Percentiles rank a stretch among this genome's conserved stretches.
Conservation (phyloP, 257 asterid genomes). For the Jasminum sambac region DNA sequence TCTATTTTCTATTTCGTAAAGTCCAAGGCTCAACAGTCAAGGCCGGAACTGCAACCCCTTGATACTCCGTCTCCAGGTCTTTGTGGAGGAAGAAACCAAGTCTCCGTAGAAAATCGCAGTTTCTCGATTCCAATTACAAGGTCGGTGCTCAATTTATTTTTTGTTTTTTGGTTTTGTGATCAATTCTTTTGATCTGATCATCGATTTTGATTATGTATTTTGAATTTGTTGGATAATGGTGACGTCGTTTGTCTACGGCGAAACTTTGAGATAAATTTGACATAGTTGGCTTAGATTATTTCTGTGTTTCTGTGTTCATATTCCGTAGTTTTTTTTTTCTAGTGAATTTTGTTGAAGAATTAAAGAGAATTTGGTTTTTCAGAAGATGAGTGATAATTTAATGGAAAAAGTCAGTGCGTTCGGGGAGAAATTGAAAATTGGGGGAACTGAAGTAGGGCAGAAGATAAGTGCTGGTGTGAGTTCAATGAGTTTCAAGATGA, state of each 20-base stretch:
- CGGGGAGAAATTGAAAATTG: conserved; percentile 92
- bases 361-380: not conserved
- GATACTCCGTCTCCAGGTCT: not conserved
- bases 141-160: not conserved
- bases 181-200: not conserved
- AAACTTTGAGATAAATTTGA: not conserved
- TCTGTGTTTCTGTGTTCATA: not conserved
- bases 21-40: not conserved
- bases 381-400: conserved; percentile 92
- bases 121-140: not conserved
- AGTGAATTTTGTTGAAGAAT: conserved; percentile 4
- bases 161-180: not conserved
- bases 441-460: conserved; percentile 91
- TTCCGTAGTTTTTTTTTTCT: not conserved
- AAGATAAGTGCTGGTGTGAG: conserved; percentile 90
- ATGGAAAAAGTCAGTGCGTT: conserved; percentile 89
- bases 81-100: not conserved
- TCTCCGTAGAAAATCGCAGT: not conserved
- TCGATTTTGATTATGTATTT: not conserved
- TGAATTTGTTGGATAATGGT: not conserved
- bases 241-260: not conserved
- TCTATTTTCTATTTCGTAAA: conserved; percentile 1
- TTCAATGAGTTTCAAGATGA: conserved; percentile 95
- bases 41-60: not conserved
- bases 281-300: not conserved